A percentile compares a stretch with the other conserved stretches of the same genome.
phyloP scores from a whole-genome alignment of 805 yeast genomes.

The Starmerella asiatica region DNA sequence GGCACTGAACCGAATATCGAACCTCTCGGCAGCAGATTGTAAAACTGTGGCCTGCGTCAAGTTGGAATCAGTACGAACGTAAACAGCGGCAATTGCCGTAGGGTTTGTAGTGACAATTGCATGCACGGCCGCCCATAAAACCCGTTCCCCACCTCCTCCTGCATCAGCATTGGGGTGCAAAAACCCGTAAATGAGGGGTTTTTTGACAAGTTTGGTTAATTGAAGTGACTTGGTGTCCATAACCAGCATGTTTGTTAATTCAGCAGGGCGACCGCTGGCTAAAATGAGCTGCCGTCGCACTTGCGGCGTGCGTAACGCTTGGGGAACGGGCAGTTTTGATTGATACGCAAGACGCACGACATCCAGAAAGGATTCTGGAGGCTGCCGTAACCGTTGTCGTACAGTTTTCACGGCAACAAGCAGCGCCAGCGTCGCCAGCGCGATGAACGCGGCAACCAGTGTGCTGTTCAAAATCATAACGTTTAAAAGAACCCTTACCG shows the following conservation, averaged over 20 bases:
- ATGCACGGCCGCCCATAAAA: conserved; percentile 84
- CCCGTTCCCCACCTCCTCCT: conserved; percentile 98
- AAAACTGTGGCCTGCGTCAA: conserved; percentile 38
- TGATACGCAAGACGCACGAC: conserved; percentile 13
- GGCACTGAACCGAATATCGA: conserved; percentile 36
- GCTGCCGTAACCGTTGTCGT: conserved; percentile 16
- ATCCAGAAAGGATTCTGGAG: conserved; percentile 17
- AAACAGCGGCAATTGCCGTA: conserved; percentile 48
- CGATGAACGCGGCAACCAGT: conserved; percentile 2
- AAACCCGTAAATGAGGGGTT: conserved; percentile 50
- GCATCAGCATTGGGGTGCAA: conserved; percentile 94
- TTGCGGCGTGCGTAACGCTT: conserved; percentile 21
- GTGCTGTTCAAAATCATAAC: conserved; percentile 1
- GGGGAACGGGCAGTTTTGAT: conserved; percentile 19
- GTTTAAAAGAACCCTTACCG: conserved; percentile 6
- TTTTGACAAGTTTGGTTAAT: conserved; percentile 2
- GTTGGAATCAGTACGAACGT: conserved; percentile 42
- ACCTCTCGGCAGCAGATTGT: conserved; percentile 32
- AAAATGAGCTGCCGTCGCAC: conserved; percentile 31
- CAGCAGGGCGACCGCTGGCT: conserved; percentile 25
- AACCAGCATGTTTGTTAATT: conserved; percentile 17
- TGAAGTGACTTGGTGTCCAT: conserved; percentile 11
- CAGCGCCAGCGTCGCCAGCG: conserved; percentile 6
- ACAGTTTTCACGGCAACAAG: conserved; percentile 12
- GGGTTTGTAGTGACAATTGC: conserved; percentile 40